Base-by-base conservation (phyloP, 805 yeast genomes). In the Nakazawaea wyomingensis region DNA sequence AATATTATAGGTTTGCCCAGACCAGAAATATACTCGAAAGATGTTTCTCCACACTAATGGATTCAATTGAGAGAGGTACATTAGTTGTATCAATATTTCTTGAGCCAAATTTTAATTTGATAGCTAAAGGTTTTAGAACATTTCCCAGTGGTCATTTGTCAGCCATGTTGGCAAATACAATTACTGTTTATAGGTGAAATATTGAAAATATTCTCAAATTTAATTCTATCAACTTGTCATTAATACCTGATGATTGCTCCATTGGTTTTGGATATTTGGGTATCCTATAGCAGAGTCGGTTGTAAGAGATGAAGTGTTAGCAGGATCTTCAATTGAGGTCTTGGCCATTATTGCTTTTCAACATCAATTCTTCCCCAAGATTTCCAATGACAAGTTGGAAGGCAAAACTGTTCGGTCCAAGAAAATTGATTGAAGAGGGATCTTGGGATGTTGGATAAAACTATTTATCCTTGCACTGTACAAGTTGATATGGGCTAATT, bases 81-180 rank as follows among this genome's bases (percentile, higher is more conserved):
- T 71, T 69, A 14, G 65, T 59, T 37, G 75, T 76, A 20, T 70
- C 64, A 10, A 68, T 72, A 1, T 78, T 82, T 53, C 61, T 73
- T 1, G 64, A 71, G 20, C 52, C 55, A 1, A 52, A 71, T 39
- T 18, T 54, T 3, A 51, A 47, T 13, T 44, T 62, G 3, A 54
- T 77, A 16, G 53, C 58, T 51, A 80, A 76, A 51, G 82, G 82
- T 1, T 72, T 74, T 52, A 64, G 79, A 49, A 71, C 78, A 21
- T 75, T 79, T 37, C 82, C 82, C 2, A 73, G 78, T 38, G 82
- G 80, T 1, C 82, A 77, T 52, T 66, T 81, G 0, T 62, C 78
- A 7, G 62, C 75, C 5, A 60, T 74, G 18, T 76, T 76, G 50
- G 65, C 79, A 1, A 70, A 54, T 65, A 16, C 54, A 64, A 22